Evolutionary conservation across 257 asterid genomes (phyloP).

Genomic region (Solanum bulbocastanum): DNA sequence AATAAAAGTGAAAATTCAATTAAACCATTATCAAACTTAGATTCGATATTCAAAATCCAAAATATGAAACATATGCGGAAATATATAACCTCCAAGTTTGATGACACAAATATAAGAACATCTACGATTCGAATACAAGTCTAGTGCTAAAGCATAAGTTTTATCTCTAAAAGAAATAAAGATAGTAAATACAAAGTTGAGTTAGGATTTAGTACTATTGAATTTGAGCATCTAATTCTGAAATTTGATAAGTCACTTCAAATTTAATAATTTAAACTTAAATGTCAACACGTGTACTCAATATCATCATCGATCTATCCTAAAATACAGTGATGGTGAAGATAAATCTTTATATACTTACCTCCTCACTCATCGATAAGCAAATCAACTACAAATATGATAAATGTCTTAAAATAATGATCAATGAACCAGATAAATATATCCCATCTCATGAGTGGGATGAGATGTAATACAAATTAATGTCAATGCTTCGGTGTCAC

Average conservation of each 20-base stretch:
- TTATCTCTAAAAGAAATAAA: not conserved
- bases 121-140: not conserved
- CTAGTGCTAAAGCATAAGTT: not conserved
- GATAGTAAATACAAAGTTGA: not conserved
- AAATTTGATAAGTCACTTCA: too few relatives aligned
- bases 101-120: not conserved
- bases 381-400: not conserved
- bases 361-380: not conserved
- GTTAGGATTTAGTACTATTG: too few relatives aligned
- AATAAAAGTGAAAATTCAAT: not conserved
- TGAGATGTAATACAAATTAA: not conserved
- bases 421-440: not conserved
- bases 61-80: not conserved
- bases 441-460: not conserved
- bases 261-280: too few relatives aligned
- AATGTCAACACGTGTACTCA: not conserved
- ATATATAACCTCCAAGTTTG: not conserved
- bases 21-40: too few relatives aligned
- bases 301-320: not conserved
- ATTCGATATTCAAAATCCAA: too few relatives aligned
- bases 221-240: too few relatives aligned
- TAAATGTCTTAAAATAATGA: not conserved
- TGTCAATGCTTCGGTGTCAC: not conserved
- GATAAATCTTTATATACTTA: not conserved
- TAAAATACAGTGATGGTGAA: not conserved